These are phyloP conservation scores for Anacardium occidentale DNA, from an alignment of 345 rosid genomes.

Conservation along the genomic window DNA sequence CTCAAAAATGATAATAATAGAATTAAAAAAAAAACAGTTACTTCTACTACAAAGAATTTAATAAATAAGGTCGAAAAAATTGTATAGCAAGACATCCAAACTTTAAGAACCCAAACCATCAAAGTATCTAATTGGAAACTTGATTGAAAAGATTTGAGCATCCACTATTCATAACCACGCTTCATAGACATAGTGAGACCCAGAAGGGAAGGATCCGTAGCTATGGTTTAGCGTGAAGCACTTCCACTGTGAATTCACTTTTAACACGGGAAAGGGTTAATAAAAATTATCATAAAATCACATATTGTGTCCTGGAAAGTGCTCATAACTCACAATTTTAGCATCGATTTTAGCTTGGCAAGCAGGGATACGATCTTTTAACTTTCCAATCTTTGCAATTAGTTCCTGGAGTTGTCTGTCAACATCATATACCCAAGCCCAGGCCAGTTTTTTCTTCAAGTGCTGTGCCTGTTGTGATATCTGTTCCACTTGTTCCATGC, in stretches of 20 bases:
- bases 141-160: no score
- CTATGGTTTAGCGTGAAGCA: no score
- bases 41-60: no score
- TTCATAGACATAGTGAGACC: no score
- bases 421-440: slow-evolving; percentile 91
- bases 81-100: no score
- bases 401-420: slow-evolving; percentile 71
- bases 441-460: slow-evolving; percentile 81
- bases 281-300: not conserved
- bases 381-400: slow-evolving; percentile 50
- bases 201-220: no score
- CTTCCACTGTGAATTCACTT: not conserved
- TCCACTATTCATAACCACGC: not conserved
- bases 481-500: slow-evolving; percentile 86
- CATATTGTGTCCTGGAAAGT: slow-evolving; percentile 8
- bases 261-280: not conserved
- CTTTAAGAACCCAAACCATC: no score
- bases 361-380: slow-evolving; percentile 74
- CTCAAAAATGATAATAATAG: no score
- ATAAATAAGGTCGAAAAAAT: no score
- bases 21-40: no score
- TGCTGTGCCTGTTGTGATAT: slow-evolving; percentile 68
- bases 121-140: no score
- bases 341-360: slow-evolving; percentile 91
- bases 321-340: slow-evolving; percentile 54